phyloP scores from a whole-genome alignment of 208 protist genomes.

The Blechomonas ayalai region DNA sequence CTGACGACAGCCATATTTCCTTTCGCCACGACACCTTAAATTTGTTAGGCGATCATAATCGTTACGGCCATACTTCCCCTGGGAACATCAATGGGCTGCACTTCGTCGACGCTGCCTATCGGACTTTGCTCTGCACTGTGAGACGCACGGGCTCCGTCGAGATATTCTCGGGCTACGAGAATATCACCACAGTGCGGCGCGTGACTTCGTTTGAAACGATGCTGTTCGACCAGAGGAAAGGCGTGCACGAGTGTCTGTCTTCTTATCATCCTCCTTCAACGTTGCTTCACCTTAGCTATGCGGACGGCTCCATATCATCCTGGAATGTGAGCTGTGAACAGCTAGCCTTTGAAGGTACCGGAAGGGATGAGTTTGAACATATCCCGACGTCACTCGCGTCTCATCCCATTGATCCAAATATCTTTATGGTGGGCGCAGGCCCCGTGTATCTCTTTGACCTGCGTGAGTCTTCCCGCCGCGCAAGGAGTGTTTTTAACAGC shows the following conservation, averaged over 20 bases:
- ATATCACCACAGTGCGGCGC: constrained; percentile 20
- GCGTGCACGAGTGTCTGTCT: constrained; percentile 53
- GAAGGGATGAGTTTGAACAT: constrained; percentile 1
- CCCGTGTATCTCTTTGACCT: constrained; percentile 40
- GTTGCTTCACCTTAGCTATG: constrained; percentile 42
- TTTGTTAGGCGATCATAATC: no score
- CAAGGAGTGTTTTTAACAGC: no score
- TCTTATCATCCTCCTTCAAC: constrained; percentile 47
- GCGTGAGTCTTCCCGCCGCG: no score
- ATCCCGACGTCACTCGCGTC: constrained; percentile 16
- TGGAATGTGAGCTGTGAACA: constrained; percentile 45
- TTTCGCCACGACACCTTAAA: no score
- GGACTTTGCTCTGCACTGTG: constrained; percentile 61
- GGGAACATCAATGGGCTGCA: constrained; percentile 42
- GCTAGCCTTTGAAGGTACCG: constrained; percentile 6
- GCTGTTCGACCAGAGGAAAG: constrained; percentile 15
- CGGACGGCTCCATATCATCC: constrained; percentile 28
- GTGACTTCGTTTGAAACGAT: constrained; percentile 63
- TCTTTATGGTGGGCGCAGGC: constrained; percentile 42
- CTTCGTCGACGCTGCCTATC: constrained; percentile 59
- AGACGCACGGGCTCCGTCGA: constrained; percentile 57
- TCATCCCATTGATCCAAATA: constrained; percentile 25
- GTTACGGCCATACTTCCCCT: background rate
- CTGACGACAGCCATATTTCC: no score
- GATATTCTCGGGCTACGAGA: constrained; percentile 44